These are phyloP conservation scores for Coleophoma cylindrospora DNA, from an alignment of 2,329 filamentous ascomycete species.

Conservation along the genomic window DNA sequence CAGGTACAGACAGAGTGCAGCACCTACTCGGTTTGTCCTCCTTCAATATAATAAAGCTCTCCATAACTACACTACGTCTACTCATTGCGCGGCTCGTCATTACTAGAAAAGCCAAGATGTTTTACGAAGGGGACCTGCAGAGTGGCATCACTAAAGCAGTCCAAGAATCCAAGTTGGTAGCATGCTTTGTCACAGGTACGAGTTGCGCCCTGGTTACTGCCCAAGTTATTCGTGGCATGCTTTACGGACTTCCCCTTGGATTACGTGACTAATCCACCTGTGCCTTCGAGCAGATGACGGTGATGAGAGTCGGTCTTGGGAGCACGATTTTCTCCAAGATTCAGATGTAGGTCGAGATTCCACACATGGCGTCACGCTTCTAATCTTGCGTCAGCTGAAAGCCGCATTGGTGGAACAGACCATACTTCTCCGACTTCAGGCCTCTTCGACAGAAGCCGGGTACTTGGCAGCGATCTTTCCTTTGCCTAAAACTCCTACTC, in stretches of 20 bases:
- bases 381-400: slow-evolving; percentile 38
- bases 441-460: slow-evolving; percentile 73
- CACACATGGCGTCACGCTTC: too few species aligned
- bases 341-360: slow-evolving; percentile 38
- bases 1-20: too few species aligned
- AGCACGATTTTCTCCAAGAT: slow-evolving; percentile 60
- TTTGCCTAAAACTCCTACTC: slow-evolving; percentile 68
- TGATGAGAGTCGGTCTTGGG: slow-evolving; percentile 67
- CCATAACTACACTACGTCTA: too few species aligned
- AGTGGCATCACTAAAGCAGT: slow-evolving; percentile 76
- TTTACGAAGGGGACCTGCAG: slow-evolving; percentile 75
- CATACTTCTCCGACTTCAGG: slow-evolving; percentile 64
- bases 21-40: too few species aligned
- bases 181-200: slow-evolving; percentile 78
- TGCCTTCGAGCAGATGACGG: slow-evolving; percentile 52
- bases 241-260: background rate
- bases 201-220: slow-evolving; percentile 4
- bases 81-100: too few species aligned
- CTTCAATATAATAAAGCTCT: too few species aligned
- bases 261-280: slow-evolving; percentile 3
- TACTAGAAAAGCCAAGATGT: slow-evolving; percentile 48
- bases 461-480: slow-evolving; percentile 82
- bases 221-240: background rate
- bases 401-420: slow-evolving; percentile 55
- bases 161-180: slow-evolving; percentile 68